Evolutionary conservation across 2,329 filamentous ascomycete species (phyloP), one percentile per base, ranked within the genome.

Genomic region (Ophiostoma australiae): DNA sequence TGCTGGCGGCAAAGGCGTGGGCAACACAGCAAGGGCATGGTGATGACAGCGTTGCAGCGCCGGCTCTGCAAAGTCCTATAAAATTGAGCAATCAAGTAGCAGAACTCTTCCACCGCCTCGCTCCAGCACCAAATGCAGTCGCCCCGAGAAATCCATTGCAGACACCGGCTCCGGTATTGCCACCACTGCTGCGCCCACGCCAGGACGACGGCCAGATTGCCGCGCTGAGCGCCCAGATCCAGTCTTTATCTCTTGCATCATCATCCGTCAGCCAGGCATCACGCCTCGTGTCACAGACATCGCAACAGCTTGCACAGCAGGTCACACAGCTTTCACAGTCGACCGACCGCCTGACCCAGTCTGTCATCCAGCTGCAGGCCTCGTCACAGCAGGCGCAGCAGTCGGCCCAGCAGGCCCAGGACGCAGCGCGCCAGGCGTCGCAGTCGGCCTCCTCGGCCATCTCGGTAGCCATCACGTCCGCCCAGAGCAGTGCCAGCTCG

Each of bases 301-400:
- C 76, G 52, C 78, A 79, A 68, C 77, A 79, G 69, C 74, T 80
- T 27, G 77, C 76, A 17, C 76, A 77, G 70, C 72, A 72, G 61
- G 74, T 75, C 31, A 76, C 76, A 41, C 76, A 77, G 73, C 74
- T 77, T 41, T 73, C 74, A 23, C 78, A 79, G 71, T 76, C 76
- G 35, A 76, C 75, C 44, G 75, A 76, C 72, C 79, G 77, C 67
- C 75, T 79, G 65, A 75, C 74, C 39, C 76, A 79, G 72, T 78
- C 75, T 33, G 71, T 76, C n/a, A 74, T 74, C 66, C 69, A 72
- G 58, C 73, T 77, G 67, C 73, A 74, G 68, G 71, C 75, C 23
- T 75, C 74, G 61, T 73, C 73, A 3, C 76, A 75, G 68, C 77
- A 78, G 70, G 76, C 75, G 3, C 74, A 74, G 3, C 75, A 78